Evolutionary conservation across 768 basidiomycete species (phyloP), one percentile per base, ranked within the genome.

Genomic region (Amanita polypyramis): DNA sequence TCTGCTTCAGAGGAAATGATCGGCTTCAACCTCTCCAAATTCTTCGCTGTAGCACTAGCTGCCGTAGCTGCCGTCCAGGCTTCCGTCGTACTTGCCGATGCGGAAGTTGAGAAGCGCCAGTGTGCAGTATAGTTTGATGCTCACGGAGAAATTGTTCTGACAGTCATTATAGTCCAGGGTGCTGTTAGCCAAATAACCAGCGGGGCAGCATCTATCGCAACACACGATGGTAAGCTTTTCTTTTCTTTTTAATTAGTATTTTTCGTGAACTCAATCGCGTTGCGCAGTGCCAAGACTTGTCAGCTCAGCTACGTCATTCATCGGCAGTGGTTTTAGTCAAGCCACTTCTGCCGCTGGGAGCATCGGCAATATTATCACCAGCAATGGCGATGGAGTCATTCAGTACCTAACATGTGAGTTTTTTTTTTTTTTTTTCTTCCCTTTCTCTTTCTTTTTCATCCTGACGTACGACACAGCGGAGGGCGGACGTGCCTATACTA

Each of bases 401-500:
- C 54, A 67, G 49, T 64, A 62, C 15, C 65, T 74, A 1, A 72
- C 69, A n/a, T 73, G 74, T 73, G 43, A 43, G 70, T 60, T 4
- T 49, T 34, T 39, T 35, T 45, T n/a, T 17, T 33, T 35, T n/a
- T n/a, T 6, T 17, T 35, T 45, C 12, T 17, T 33, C 38, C n/a
- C 10, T 6, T 17, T 60, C 3, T 49, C 23, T 39, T 35, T 45
- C 12, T 17, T 33, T 35, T n/a, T n/a, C 3, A 19, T 58, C 32
- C 51, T 56, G 32, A 55, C 55, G 19, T 36, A 40, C 47, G 17
- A 30, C 12, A 44, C 50, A 85, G 83, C 79, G 25, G 56, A 70
- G 47, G 79, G 67, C n/a, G 81, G 75, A 11, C 49, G 63, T 7
- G 74, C 66, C 2, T 62, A 68, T 43, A 85, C 77, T 11, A 58